Conservation (phyloP, 331 rosid genomes). For the Quercus phellos region DNA sequence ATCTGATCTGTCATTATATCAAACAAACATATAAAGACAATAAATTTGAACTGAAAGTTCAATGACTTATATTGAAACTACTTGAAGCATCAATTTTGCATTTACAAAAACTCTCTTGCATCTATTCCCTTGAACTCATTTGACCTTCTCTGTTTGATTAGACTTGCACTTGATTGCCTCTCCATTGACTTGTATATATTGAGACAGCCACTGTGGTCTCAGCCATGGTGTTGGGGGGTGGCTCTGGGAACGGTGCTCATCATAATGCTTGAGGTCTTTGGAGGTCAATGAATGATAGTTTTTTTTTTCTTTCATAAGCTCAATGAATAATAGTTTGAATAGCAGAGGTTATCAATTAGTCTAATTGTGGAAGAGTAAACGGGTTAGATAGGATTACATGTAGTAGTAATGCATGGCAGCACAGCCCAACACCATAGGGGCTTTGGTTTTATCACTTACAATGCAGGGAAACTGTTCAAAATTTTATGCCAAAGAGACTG, state of each 20-base stretch:
- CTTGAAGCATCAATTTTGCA: background rate
- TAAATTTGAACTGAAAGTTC: background rate
- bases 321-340: background rate
- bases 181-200: background rate
- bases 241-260: background rate
- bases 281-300: background rate
- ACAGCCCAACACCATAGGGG: constrained; percentile 67
- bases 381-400: constrained; percentile 62
- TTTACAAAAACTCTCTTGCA: background rate
- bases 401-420: constrained; percentile 74
- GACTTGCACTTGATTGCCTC: background rate
- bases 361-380: constrained; percentile 55
- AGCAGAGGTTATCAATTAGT: constrained; percentile 40
- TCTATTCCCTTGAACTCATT: background rate
- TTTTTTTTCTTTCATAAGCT: background rate
- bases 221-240: background rate
- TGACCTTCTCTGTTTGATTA: background rate
- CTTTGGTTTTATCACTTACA: constrained; percentile 43
- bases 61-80: background rate
- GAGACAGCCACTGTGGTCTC: background rate
- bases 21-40: background rate
- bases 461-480: constrained; percentile 56
- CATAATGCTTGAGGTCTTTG: background rate
- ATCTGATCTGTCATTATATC: background rate
- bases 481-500: constrained; percentile 49